Evolutionary conservation across 257 asterid genomes (phyloP).

Genomic region (Fraxinus quadrangulata): DNA sequence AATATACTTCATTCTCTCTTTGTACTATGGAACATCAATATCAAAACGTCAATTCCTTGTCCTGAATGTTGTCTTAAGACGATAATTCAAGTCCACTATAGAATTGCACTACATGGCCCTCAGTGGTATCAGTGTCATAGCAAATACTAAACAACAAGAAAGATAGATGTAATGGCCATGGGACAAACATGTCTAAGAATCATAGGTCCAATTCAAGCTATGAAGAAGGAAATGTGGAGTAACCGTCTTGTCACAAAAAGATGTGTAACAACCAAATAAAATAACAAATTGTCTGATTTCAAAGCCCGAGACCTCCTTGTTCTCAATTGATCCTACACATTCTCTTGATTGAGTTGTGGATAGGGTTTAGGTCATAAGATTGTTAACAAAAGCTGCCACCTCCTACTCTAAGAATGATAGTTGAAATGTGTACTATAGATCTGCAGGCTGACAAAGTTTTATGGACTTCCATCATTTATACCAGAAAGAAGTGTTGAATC

Average conservation of each 20-base stretch:
- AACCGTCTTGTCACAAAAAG: background rate
- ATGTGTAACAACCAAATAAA: background rate
- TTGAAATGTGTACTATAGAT: background rate
- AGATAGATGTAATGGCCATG: background rate
- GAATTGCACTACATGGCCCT: background rate
- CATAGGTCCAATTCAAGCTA: background rate
- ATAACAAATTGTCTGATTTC: background rate
- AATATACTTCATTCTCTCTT: background rate
- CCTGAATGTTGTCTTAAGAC: background rate
- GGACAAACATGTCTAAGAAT: background rate
- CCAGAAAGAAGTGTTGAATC: background rate
- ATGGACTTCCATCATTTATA: background rate
- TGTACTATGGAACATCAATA: background rate
- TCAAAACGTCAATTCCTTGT: background rate
- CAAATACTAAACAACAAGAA: too few relatives aligned
- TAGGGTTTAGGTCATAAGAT: background rate
- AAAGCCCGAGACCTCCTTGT: background rate
- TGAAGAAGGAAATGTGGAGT: slow-evolving; percentile 1
- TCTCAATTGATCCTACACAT: background rate
- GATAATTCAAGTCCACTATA: background rate
- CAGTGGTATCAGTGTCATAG: background rate
- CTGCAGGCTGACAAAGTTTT: background rate
- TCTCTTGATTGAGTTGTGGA: background rate
- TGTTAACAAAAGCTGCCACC: background rate
- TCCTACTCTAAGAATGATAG: background rate